These are phyloP conservation scores for Scenedesmus sp. DNA, from an alignment of 163 green algal species.

Conservation along the genomic window DNA sequence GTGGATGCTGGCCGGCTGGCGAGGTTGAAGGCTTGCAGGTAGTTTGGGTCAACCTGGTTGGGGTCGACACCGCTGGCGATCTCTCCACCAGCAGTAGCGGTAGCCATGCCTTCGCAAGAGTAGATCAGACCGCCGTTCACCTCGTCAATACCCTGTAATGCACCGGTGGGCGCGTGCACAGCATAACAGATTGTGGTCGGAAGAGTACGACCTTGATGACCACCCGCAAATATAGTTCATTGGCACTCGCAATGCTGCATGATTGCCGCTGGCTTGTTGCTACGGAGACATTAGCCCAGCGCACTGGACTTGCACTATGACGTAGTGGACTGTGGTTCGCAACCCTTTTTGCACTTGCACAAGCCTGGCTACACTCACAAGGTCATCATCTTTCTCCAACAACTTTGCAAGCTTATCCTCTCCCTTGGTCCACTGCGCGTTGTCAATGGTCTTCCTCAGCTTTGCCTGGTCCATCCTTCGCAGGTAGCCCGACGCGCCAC, in stretches of 20 bases:
- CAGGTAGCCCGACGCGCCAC: neutral
- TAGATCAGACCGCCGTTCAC: slow-evolving; percentile 7
- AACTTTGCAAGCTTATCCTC: neutral
- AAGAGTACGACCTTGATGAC: neutral
- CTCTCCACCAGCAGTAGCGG: neutral
- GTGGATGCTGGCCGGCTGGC: neutral
- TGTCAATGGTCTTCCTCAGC: neutral
- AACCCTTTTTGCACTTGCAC: neutral
- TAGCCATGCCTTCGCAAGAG: slow-evolving; percentile 15
- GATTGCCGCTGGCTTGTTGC: neutral
- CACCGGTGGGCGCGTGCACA: neutral
- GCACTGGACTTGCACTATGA: neutral
- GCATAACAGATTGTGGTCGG: neutral
- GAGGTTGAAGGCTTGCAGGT: slow-evolving; percentile 21
- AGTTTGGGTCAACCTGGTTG: neutral
- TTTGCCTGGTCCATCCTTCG: neutral
- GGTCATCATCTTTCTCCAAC: neutral
- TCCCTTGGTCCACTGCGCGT: neutral
- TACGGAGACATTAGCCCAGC: neutral
- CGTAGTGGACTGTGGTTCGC: neutral
- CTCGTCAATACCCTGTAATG: slow-evolving; percentile 28
- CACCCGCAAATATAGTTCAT: neutral
- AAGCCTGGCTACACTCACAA: neutral
- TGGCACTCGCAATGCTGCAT: no score
- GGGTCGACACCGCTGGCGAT: slow-evolving; percentile 20